Evolutionary conservation across 2,329 filamentous ascomycete genomes (phyloP), one percentile per base, ranked within the genome.

Genomic region (Cladosporium cucumerinum): DNA sequence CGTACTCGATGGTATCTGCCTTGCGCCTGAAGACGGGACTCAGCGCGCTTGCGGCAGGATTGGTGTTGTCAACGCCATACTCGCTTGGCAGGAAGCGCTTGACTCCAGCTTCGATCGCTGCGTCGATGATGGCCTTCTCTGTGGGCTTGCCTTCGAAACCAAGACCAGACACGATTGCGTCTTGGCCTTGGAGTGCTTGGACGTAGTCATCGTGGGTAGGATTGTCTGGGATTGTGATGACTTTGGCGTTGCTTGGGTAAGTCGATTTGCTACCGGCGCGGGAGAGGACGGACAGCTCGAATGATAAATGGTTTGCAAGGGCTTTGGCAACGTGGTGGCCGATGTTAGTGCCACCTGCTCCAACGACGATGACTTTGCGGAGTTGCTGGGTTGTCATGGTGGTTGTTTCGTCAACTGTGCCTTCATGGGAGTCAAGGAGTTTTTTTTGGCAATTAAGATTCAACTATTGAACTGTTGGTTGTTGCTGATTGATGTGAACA

Each of bases 71-170:
- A 48, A 73, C 69, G 48, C 77, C 78, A 63, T 78, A 81, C 63
- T 81, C 79, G 32, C 76, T 72, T 10, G 79, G 79, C 25, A 82
- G 71, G 69, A 80, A 79, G 12, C 77, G 72, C 64, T 70, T 73
- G 2, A 81, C 79, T 12, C 77, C 76, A 5, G 77, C 78, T n/a
- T 76, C 73, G 55, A 78, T 65, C 3, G 76, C 72, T 23, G 78
- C 80, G 46, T 81, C 75, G 54, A 81, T 74, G 32, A 82, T 71
- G 11, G 66, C 61, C 39, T 69, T 68, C 64, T 76, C 74, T 1
- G 66, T 55, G 12, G 67, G 66, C 21, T 77, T 73, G 12, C 69
- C 70, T 32, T 72, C 69, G 3, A 71, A 75, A 62, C 70, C 69
- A 3, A 78, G 65, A 18, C 71, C 72, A 21, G 76, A 77, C 60